Conservation (phyloP, 164 flowering plant species). For the Vitis amurensis region DNA sequence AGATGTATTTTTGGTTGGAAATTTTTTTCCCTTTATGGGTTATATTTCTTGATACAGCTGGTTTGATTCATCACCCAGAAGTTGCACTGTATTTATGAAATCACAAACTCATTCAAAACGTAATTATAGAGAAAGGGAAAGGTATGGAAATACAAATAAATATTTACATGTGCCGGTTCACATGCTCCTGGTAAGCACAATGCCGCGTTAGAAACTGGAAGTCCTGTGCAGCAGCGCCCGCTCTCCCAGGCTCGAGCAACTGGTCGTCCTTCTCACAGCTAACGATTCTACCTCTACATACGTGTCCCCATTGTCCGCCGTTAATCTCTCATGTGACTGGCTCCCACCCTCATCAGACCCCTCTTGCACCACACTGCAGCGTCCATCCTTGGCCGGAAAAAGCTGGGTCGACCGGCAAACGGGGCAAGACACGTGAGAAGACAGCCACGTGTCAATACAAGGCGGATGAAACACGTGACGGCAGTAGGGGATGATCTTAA, state of each 20-base stretch:
- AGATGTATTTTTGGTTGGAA: too few relatives aligned
- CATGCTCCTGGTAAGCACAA: too few relatives aligned
- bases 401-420: slow-evolving; percentile 47
- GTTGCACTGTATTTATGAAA: too few relatives aligned
- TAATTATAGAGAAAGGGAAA: too few relatives aligned
- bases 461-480: slow-evolving; percentile 56
- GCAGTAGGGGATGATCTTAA: slow-evolving; percentile 54
- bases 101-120: too few relatives aligned
- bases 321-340: background rate
- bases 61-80: too few relatives aligned
- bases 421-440: slow-evolving; percentile 56
- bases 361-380: slow-evolving; percentile 6
- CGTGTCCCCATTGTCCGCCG: slow-evolving; percentile 12
- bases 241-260: slow-evolving; percentile 21
- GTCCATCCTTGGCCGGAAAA: slow-evolving; percentile 7
- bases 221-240: slow-evolving; percentile 21
- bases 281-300: background rate
- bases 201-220: slow-evolving; percentile 23
- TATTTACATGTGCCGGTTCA: too few relatives aligned
- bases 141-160: too few relatives aligned
- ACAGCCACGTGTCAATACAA: slow-evolving; percentile 70
- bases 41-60: too few relatives aligned
- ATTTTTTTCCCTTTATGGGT: too few relatives aligned
- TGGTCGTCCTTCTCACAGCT: slow-evolving; percentile 23
- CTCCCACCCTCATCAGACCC: background rate